Evolutionary conservation across 495 filamentous ascomycete species (phyloP).

Genomic region (Saxispiralis lemnorum): DNA sequence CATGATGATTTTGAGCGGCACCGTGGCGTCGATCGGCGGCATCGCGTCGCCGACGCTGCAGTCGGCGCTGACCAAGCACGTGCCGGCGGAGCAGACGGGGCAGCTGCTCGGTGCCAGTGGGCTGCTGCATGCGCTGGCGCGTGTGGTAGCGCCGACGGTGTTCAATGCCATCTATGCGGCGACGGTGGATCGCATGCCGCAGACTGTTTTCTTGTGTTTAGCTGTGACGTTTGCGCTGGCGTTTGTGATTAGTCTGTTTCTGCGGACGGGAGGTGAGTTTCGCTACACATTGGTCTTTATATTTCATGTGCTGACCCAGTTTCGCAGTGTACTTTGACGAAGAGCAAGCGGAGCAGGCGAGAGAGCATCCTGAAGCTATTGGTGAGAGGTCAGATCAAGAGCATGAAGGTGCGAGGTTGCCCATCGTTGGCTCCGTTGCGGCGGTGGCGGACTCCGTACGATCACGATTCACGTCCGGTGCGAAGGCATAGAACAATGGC

Average conservation of each 20-base stretch:
- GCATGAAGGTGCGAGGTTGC: not conserved
- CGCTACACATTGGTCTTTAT: too few species aligned
- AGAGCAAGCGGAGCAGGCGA: not conserved
- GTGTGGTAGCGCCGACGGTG: constrained; percentile 58
- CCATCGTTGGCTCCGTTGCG: not conserved
- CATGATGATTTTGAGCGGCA: constrained; percentile 47
- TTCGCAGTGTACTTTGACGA: constrained; percentile 3
- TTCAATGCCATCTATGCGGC: constrained; percentile 72
- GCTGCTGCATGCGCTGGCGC: constrained; percentile 63
- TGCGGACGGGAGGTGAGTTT: constrained; percentile 58
- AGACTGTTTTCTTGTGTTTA: constrained; percentile 68
- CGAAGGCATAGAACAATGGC: too few species aligned
- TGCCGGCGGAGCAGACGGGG: constrained; percentile 62
- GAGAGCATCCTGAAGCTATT: not conserved
- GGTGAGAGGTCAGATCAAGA: not conserved
- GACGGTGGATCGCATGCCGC: constrained; percentile 60
- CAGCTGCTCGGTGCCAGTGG: constrained; percentile 76
- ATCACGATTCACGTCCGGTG: too few species aligned
- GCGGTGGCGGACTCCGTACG: not conserved
- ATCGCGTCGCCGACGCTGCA: constrained; percentile 71
- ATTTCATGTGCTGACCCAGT: too few species aligned
- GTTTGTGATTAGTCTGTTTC: constrained; percentile 46
- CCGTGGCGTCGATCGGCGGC: constrained; percentile 58
- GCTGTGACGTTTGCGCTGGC: constrained; percentile 46
- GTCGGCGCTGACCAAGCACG: constrained; percentile 72